Evolutionary conservation across 2,329 filamentous ascomycete species (phyloP).

Genomic region (Rutstroemia sp.): DNA sequence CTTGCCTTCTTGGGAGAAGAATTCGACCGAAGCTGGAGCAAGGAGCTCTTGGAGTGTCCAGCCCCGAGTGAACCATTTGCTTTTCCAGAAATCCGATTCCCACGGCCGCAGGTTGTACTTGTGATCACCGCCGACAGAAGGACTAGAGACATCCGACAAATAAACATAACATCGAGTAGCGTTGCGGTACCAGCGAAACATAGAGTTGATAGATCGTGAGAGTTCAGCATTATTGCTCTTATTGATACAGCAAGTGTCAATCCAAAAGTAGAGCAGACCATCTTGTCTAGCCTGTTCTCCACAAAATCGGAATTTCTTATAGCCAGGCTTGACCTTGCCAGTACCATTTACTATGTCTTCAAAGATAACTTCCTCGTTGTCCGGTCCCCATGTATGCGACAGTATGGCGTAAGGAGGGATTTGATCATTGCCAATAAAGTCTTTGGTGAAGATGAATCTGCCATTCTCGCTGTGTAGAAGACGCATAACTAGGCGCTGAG

Average conservation of each 20-base stretch:
- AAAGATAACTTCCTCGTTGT: constrained; percentile 15
- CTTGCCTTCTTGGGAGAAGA: not conserved
- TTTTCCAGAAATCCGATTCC: too few species aligned
- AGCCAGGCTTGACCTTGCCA: constrained; percentile 9
- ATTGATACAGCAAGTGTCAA: too few species aligned
- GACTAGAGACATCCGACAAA: too few species aligned
- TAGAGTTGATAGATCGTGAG: too few species aligned
- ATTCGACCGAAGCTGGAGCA: not conserved
- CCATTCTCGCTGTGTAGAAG: constrained; percentile 12
- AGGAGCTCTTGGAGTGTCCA: not conserved
- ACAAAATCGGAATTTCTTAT: constrained; percentile 13
- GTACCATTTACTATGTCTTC: constrained; percentile 10
- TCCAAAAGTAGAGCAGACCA: not conserved
- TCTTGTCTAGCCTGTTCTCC: constrained; percentile 13
- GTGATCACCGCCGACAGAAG: too few species aligned
- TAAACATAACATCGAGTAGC: too few species aligned
- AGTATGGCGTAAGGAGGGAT: constrained; percentile 24
- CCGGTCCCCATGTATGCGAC: constrained; percentile 22
- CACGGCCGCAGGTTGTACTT: too few species aligned
- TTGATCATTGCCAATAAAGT: constrained; percentile 5
- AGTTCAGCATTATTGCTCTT: too few species aligned
- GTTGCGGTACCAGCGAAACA: too few species aligned
- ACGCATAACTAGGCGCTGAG: not conserved
- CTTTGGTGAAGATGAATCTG: constrained; percentile 7
- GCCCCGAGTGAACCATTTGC: too few species aligned